Percentiles rank a stretch among this genome's conserved stretches.
Conservation (phyloP, 805 yeast genomes). For the Grigorovia jiainica region DNA sequence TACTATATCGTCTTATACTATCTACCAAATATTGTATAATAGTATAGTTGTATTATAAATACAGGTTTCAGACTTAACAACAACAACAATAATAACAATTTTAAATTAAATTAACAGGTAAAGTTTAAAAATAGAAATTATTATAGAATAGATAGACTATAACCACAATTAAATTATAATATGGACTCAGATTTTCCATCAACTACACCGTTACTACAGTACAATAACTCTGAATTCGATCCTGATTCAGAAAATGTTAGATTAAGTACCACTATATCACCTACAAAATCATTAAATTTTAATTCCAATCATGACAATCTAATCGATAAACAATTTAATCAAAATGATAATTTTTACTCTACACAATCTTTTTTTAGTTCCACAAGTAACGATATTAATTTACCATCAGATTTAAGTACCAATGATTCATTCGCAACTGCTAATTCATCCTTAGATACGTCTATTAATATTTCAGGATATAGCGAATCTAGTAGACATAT, state of each 20-base stretch:
- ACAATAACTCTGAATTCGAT: background rate
- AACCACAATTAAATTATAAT: too few relatives aligned
- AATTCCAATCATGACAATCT: background rate
- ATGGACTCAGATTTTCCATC: conserved; percentile 2
- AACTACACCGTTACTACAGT: conserved; percentile 5
- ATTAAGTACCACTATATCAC: conserved; percentile 7
- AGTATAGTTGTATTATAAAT: too few relatives aligned
- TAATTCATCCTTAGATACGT: background rate
- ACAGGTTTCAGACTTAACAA: too few relatives aligned
- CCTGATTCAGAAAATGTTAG: background rate
- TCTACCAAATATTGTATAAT: too few relatives aligned
- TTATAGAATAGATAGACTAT: too few relatives aligned
- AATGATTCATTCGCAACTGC: conserved; percentile 2
- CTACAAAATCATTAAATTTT: conserved; percentile 8
- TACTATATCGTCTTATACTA: too few relatives aligned
- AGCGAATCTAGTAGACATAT: conserved; percentile 1
- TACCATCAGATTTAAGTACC: background rate
- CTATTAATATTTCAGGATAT: background rate
- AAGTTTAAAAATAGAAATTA: too few relatives aligned
- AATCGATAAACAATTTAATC: too few relatives aligned
- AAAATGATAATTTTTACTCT: background rate
- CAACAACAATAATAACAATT: too few relatives aligned
- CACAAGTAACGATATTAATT: background rate
- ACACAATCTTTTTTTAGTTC: background rate
- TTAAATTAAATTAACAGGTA: too few relatives aligned